Conservation (phyloP, 1,284 basidiomycete species). For the Cryptococcus floricola region DNA sequence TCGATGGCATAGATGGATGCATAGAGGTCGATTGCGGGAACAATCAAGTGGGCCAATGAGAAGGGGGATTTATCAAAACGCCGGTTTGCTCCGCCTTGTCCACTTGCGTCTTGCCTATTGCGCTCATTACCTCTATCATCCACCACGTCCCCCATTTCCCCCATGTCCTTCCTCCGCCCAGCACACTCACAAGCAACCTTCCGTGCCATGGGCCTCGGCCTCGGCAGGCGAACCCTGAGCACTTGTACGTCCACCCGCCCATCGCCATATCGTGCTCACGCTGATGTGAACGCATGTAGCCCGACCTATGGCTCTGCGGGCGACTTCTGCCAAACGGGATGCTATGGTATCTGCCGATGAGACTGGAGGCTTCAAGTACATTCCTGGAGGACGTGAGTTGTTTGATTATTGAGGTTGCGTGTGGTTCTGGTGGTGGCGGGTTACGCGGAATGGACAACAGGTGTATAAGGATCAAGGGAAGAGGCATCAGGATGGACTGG, state of each 20-base stretch:
- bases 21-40: too few relatives aligned
- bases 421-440: not conserved
- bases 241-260: conserved; percentile 30
- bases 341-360: conserved; percentile 38
- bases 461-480: not conserved
- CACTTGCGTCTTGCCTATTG: too few relatives aligned
- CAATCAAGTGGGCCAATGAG: too few relatives aligned
- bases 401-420: not conserved
- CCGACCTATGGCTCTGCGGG: conserved; percentile 33
- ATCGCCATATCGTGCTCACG: not conserved
- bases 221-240: conserved; percentile 36
- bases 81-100: too few relatives aligned
- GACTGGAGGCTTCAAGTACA: conserved; percentile 49
- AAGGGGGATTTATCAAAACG: too few relatives aligned
- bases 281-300: conserved; percentile 17
- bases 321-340: conserved; percentile 19
- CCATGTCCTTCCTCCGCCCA: conserved; percentile 41
- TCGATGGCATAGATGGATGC: too few relatives aligned
- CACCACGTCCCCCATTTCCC: conserved; percentile 12
- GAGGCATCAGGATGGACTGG: not conserved
- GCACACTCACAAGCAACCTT: conserved; percentile 16
- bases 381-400: conserved; percentile 49
- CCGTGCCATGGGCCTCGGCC: conserved; percentile 25
- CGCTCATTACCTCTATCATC: too few relatives aligned
- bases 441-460: not conserved